Base-by-base conservation (phyloP, 805 yeast genomes). In the Metschnikowia matae region DNA sequence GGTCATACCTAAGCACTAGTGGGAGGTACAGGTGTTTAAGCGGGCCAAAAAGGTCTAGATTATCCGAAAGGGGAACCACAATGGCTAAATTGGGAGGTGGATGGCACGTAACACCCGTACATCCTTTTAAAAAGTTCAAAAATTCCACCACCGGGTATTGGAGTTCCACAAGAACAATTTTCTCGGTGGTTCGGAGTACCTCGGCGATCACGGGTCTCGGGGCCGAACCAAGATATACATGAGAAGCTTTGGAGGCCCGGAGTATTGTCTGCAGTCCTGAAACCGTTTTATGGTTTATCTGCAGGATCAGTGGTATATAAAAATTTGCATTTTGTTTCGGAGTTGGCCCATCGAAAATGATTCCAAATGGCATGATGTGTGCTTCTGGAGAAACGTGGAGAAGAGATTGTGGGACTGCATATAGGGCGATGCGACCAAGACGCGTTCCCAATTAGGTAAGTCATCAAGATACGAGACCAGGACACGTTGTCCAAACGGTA, bases 311-410 rank as follows among this genome's bases (percentile, higher is more conserved):
- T 3, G 38, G 36, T 48, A 53, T 47, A 21, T 51, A 51, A 32
- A 53, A 53, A 29, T 51, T 35, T 43, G 56, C 56, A 3, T 33
- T 23, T 4, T 36, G 14, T 10, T 18, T 31, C n/a, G 48, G 43
- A 23, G 35, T 29, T 8, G 10, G 6, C 15, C 43, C 49, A 10
- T 40, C 42, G n/a, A 44, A 38, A 13, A 54, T 45, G 46, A 52
- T 41, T 14, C 55, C 55, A 41, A 52, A 52, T 36, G 53, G 49
- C 55, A 52, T 52, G 36, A 8, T 31, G 13, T 18, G 10, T 37
- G 31, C 13, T 39, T 13, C n/a, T 7, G 14, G 20, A 2, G 29
- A 14, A n/a, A 23, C 41, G 31, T 38, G 41, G 41, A 37, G 23
- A 37, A 18, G 40, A 37, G 23, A 21, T n/a, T 21, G 41, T 2